phyloP scores from a whole-genome alignment of 805 yeast genomes.

The Myxozyma udenii region DNA sequence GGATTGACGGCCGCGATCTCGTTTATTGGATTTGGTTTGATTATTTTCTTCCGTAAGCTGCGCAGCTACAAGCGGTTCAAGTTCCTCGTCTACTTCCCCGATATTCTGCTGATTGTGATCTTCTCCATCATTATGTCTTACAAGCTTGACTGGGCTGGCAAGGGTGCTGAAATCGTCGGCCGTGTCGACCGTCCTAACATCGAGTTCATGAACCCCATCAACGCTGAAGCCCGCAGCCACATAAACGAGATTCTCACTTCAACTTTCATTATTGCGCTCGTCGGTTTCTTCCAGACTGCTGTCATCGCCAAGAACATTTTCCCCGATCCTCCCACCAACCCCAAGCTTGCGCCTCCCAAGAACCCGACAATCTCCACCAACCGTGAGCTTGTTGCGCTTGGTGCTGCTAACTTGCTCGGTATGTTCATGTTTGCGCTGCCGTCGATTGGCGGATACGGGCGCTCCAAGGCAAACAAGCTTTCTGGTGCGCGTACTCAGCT shows the following conservation, averaged over 20 bases:
- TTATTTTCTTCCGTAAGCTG: slow-evolving; percentile 45
- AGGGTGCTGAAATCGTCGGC: slow-evolving; percentile 70
- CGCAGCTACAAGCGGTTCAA: slow-evolving; percentile 38
- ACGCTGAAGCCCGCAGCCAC: slow-evolving; percentile 45
- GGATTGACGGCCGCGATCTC: slow-evolving; percentile 62
- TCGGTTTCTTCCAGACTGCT: slow-evolving; percentile 90
- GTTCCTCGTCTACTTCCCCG: slow-evolving; percentile 69
- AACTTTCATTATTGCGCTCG: slow-evolving; percentile 71
- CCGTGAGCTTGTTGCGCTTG: slow-evolving; percentile 87
- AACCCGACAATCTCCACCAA: slow-evolving; percentile 66
- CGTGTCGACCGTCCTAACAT: slow-evolving; percentile 52
- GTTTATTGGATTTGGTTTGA: slow-evolving; percentile 46
- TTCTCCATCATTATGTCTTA: slow-evolving; percentile 55
- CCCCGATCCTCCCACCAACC: slow-evolving; percentile 52
- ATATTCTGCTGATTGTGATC: slow-evolving; percentile 72
- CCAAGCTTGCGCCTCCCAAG: slow-evolving; percentile 26
- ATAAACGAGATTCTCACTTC: slow-evolving; percentile 61
- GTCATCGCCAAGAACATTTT: slow-evolving; percentile 89
- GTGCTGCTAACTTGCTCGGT: slow-evolving; percentile 64
- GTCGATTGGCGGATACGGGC: slow-evolving; percentile 92
- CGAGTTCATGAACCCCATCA: slow-evolving; percentile 58
- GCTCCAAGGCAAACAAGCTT: slow-evolving; percentile 82
- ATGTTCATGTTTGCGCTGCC: slow-evolving; percentile 66
- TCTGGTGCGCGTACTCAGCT: slow-evolving; percentile 84
- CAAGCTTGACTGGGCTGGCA: slow-evolving; percentile 35